These are phyloP conservation scores for Verticillium isaacii DNA, from an alignment of 2,329 filamentous ascomycete species.

Conservation along the genomic window DNA sequence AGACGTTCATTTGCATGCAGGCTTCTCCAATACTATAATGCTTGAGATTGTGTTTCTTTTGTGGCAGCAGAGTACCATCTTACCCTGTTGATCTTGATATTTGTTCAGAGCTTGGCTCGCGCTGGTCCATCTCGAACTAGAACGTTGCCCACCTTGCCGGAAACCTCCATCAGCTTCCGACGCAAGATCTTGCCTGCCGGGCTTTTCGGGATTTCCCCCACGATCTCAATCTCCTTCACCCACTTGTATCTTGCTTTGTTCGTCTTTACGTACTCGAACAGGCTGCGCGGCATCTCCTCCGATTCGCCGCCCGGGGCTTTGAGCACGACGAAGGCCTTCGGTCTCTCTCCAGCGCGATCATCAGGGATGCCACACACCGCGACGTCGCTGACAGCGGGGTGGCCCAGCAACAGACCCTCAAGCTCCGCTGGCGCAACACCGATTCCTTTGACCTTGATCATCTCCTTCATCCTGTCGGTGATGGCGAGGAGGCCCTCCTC, in stretches of 20 bases:
- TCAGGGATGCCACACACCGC: constrained; percentile 50
- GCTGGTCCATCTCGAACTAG: neutral
- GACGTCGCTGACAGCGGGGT: constrained; percentile 50
- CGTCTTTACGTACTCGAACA: constrained; percentile 45
- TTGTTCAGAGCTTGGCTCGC: neutral
- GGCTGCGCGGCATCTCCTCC: constrained; percentile 28
- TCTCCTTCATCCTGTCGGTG: constrained; percentile 60
- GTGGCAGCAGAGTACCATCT: too few relatives aligned
- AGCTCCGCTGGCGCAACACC: constrained; percentile 59
- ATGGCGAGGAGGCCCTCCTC: constrained; percentile 52
- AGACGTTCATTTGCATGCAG: too few relatives aligned
- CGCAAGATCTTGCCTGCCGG: constrained; percentile 58
- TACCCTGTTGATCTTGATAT: too few relatives aligned
- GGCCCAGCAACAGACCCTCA: constrained; percentile 56
- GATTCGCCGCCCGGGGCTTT: constrained; percentile 20
- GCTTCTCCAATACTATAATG: too few relatives aligned
- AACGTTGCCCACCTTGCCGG: neutral
- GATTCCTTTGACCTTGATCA: constrained; percentile 64
- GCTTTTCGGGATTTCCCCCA: constrained; percentile 54
- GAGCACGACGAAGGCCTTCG: constrained; percentile 52
- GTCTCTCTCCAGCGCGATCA: constrained; percentile 51
- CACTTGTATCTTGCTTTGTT: constrained; percentile 53
- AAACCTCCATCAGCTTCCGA: constrained; percentile 39
- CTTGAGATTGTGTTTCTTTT: too few relatives aligned
- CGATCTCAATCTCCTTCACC: constrained; percentile 46